Base-by-base conservation (phyloP, 495 filamentous ascomycete genomes). In the Penicillium arizonense region DNA sequence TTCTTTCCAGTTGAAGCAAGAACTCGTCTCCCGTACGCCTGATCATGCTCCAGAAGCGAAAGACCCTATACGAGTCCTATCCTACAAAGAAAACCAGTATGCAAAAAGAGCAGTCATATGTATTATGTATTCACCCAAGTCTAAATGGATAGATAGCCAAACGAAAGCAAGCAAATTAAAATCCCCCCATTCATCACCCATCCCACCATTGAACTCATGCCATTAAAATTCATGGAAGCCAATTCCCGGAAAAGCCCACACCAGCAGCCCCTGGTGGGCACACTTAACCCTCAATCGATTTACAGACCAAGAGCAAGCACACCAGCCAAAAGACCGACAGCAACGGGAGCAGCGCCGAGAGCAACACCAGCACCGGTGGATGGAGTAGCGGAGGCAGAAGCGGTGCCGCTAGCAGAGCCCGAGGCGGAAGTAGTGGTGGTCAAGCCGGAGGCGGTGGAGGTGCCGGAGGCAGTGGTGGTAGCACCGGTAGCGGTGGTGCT, bases 341-440 rank as follows among this genome's bases (percentile, higher is more conserved):
- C 50, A 24, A 35, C 56, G 21, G 49, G 63, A 80, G 18, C 78
- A 24, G 36, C 48, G 0, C 28, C 28, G 28, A 52, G 47, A 24
- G 26, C 42, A n/a, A 56, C 35, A 33, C 52, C 55, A 21, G 33
- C 56, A 47, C 46, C 58, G 12, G 46, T 47, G 21, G 58, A 49
- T 42, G 53, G 45, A 36, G 47, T 51, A 28, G 59, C 26, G 24
- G 57, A 53, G 26, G 35, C 56, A 20, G 58, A 49, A n/a, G 62
- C 48, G 26, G 58, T 52, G 21, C 47, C 38, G 38, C 54, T 55
- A 42, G 52, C 43, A 30, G 53, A 48, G 21, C 55, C 32, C 5
- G 47, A 26, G 16, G 52, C 34, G 23, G 56, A 47, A 37, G 52
- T 30, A 39, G 52, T 52, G 10, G 54, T 33, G 14, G 47, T 53